Percentiles rank a stretch among this genome's conserved stretches.
Conservation (phyloP, 139 green algal genomes). For the Chlorella sp. region DNA sequence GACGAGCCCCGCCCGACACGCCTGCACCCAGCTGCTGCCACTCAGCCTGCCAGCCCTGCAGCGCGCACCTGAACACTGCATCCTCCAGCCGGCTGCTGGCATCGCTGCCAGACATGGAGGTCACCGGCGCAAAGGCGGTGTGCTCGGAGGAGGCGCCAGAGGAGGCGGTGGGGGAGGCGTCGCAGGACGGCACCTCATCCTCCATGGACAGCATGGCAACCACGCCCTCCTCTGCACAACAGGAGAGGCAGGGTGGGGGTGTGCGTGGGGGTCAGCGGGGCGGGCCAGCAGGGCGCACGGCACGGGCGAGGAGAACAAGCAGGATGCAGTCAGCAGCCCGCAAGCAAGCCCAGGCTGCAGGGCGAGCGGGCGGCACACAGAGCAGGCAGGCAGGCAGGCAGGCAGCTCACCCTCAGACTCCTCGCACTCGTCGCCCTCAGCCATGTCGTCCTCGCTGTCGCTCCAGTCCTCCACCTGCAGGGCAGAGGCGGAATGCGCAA, state of each 20-base stretch:
- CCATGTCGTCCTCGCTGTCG: slow-evolving; percentile 18
- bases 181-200: not conserved
- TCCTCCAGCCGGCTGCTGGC: slow-evolving; percentile 19
- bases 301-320: no score
- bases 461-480: slow-evolving; percentile 35
- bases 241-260: not conserved
- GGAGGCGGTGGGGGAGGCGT: slow-evolving; percentile 2
- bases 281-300: no score
- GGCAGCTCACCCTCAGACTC: slow-evolving; percentile 19
- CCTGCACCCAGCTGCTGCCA: no score
- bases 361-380: no score
- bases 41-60: not conserved
- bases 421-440: slow-evolving; percentile 3
- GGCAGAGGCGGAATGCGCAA: no score
- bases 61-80: slow-evolving; percentile 8
- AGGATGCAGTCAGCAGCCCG: no score
- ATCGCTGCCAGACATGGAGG: not conserved
- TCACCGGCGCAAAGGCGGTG: slow-evolving; percentile 18
- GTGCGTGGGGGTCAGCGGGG: not conserved
- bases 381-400: no score
- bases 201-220: slow-evolving; percentile 30
- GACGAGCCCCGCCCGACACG: no score
- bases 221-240: slow-evolving; percentile 6
- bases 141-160: not conserved
- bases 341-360: no score